These are phyloP conservation scores for Carex kokanica DNA, from an alignment of 176 grass and related monocot species.

Conservation along the genomic window DNA sequence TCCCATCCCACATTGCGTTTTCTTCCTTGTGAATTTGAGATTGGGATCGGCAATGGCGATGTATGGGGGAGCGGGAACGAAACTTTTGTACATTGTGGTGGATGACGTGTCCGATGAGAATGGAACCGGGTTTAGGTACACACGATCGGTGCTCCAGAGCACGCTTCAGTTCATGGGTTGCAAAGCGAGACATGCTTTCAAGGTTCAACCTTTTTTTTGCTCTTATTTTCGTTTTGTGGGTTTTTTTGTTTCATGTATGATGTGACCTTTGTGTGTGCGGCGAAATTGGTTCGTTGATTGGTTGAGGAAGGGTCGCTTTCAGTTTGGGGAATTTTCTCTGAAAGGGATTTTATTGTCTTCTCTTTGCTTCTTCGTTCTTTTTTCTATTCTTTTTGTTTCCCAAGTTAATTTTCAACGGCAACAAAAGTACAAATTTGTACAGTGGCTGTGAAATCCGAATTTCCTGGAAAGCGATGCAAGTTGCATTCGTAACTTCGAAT, in stretches of 20 bases:
- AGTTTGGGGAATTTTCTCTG: conserved; percentile 10
- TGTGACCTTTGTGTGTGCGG: conserved; percentile 7
- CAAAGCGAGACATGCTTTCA: conserved; percentile 96
- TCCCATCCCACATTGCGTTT: conserved; percentile 5
- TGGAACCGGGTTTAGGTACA: conserved; percentile 62
- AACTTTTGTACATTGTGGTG: conserved; percentile 87
- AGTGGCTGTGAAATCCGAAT: not conserved
- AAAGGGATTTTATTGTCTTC: not conserved
- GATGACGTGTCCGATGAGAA: conserved; percentile 31
- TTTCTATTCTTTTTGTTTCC: conserved; percentile 15
- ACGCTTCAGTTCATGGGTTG: conserved; percentile 98
- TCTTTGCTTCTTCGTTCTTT: not conserved
- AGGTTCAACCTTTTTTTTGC: conserved; percentile 43
- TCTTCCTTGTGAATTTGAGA: not conserved
- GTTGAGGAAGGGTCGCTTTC: conserved; percentile 16
- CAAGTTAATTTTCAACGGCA: not conserved
- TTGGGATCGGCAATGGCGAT: conserved; percentile 23
- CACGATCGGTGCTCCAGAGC: conserved; percentile 80
- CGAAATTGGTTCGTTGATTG: conserved; percentile 11
- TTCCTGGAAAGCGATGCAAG: not conserved
- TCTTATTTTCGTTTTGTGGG: not conserved
- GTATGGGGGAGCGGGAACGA: conserved; percentile 33
- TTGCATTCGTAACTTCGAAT: conserved; percentile 6
- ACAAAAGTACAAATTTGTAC: not conserved
- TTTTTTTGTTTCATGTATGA: not conserved